Conservation (phyloP, 805 yeast species). For the Teunomyces barrocoloradensis region DNA sequence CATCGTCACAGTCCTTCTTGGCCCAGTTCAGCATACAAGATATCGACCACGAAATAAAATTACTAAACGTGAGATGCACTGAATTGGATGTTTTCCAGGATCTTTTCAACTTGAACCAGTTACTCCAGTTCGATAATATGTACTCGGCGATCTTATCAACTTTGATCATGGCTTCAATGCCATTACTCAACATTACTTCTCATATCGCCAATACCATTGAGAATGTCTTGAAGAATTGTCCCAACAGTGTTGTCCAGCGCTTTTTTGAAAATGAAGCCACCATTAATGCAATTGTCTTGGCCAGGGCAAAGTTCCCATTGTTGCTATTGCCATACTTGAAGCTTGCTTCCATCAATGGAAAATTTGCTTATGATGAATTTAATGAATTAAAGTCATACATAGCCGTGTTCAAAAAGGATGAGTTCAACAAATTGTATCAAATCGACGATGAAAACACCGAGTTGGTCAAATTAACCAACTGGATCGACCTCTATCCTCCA, state of each 20-base stretch:
- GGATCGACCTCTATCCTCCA: constrained; percentile 55
- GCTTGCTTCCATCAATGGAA: constrained; percentile 59
- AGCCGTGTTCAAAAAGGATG: constrained; percentile 39
- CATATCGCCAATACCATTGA: constrained; percentile 42
- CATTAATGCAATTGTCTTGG: constrained; percentile 45
- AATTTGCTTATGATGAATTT: constrained; percentile 65
- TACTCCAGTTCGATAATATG: constrained; percentile 48
- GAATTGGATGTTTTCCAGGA: constrained; percentile 45
- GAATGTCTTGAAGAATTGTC: constrained; percentile 42
- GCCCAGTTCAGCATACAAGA: constrained; percentile 6
- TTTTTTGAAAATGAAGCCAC: constrained; percentile 49
- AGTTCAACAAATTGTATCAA: constrained; percentile 38
- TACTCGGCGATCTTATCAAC: constrained; percentile 51
- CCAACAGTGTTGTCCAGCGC: constrained; percentile 40
- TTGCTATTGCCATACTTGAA: constrained; percentile 59
- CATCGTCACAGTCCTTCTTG: constrained; percentile 1
- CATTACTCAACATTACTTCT: constrained; percentile 48
- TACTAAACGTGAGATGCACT: constrained; percentile 39
- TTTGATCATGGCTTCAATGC: constrained; percentile 44
- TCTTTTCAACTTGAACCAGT: constrained; percentile 38
- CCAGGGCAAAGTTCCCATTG: constrained; percentile 75
- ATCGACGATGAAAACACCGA: constrained; percentile 55
- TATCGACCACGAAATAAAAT: constrained; percentile 20
- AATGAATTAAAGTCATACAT: constrained; percentile 60
- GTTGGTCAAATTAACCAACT: constrained; percentile 47